phyloP scores from a whole-genome alignment of 208 protist genomes.

The Porcisia hertigi region DNA sequence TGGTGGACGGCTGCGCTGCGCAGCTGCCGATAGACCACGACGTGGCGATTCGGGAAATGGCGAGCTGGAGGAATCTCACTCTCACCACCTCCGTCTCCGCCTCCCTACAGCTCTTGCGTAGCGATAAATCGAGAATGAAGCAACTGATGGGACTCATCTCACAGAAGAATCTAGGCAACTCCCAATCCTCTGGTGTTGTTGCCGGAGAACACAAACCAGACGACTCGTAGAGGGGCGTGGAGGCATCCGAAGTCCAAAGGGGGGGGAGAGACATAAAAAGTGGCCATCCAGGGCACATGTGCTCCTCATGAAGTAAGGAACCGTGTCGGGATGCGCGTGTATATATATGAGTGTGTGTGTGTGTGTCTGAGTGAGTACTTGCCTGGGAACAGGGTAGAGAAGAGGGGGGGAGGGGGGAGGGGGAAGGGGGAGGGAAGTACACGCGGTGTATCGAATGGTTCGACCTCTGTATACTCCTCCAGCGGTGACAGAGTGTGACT shows the following conservation, averaged over 20 bases:
- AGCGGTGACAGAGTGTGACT: too few species aligned
- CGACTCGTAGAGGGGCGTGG: neutral
- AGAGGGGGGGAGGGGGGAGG: too few species aligned
- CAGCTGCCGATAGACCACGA: slow-evolving; percentile 56
- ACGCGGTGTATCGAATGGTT: too few species aligned
- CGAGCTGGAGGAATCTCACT: slow-evolving; percentile 41
- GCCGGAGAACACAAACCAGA: neutral
- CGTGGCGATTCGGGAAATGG: slow-evolving; percentile 55
- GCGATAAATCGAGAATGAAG: slow-evolving; percentile 2
- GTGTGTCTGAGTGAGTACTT: neutral
- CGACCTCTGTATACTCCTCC: too few species aligned
- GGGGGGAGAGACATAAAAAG: neutral
- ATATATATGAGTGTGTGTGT: neutral
- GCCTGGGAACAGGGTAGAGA: too few species aligned
- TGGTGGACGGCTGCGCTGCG: slow-evolving; percentile 68
- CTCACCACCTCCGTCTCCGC: slow-evolving; percentile 66
- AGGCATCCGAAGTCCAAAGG: neutral
- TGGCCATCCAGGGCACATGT: neutral
- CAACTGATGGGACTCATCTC: neutral
- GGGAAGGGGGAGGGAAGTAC: too few species aligned
- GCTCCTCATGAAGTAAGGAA: neutral
- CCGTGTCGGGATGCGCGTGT: neutral
- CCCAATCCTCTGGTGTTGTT: neutral
- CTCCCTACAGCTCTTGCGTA: slow-evolving; percentile 56
- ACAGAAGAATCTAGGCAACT: neutral